Evolutionary conservation across 2,329 filamentous ascomycete species (phyloP).

Genomic region (Aspergillus fumigatiaffinis): DNA sequence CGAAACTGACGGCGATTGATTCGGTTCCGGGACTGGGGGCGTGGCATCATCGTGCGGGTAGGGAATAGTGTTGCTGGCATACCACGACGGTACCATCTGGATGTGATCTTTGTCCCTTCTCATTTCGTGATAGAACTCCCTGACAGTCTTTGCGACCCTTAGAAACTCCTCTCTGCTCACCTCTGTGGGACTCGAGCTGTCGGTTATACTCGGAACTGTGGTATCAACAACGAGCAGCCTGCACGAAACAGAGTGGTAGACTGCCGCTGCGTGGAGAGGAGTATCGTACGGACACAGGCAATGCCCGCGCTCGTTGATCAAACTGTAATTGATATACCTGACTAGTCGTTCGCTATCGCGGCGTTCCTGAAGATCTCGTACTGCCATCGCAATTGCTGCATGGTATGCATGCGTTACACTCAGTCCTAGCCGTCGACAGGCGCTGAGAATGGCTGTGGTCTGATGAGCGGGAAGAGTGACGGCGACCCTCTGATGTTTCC

Average conservation of each 20-base stretch:
- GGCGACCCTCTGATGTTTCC: constrained; percentile 18
- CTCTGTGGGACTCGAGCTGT: background rate
- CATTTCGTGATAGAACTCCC: constrained; percentile 16
- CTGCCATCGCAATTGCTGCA: constrained; percentile 16
- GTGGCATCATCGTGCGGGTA: constrained; percentile 11
- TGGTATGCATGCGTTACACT: constrained; percentile 25
- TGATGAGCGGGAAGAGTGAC: constrained; percentile 10
- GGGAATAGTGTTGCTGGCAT: constrained; percentile 14
- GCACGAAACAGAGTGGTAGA: constrained; percentile 25
- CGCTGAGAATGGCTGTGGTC: constrained; percentile 11
- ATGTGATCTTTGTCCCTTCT: constrained; percentile 19
- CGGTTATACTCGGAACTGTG: constrained; percentile 7
- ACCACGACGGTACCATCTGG: constrained; percentile 16
- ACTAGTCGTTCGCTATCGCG: constrained; percentile 8
- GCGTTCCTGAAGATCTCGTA: constrained; percentile 16
- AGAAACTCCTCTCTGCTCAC: constrained; percentile 6
- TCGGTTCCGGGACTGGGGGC: constrained; percentile 14
- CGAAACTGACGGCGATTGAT: constrained; percentile 16
- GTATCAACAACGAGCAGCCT: constrained; percentile 16
- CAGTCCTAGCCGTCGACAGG: constrained; percentile 9
- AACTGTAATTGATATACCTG: constrained; percentile 21
- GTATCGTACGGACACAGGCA: constrained; percentile 18
- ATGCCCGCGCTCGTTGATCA: constrained; percentile 21
- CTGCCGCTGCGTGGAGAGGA: constrained; percentile 13
- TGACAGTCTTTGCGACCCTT: constrained; percentile 8